Base-by-base conservation (phyloP, 495 filamentous ascomycete species). In the Daldinia childiae region DNA sequence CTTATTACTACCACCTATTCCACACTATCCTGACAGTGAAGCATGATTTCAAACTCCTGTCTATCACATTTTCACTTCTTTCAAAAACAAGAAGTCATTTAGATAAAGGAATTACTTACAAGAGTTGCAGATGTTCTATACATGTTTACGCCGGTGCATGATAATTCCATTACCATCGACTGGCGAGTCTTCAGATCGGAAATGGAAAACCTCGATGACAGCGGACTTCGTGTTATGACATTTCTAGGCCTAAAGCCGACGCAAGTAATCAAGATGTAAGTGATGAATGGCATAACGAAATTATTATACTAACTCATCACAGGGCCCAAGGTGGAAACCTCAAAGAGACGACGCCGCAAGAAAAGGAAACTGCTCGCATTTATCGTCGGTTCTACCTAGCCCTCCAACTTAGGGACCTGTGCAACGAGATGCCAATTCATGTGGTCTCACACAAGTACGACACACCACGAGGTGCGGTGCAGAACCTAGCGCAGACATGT, bases 301-400 rank as follows among this genome's bases (percentile, higher is more conserved):
- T 11, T 4, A n/a, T 2, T 38, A 38, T 63, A 45, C 77, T 85
- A 69, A 85, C 62, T 56, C 36, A 34, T 39, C 21, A 55, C 60
- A 93, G 91, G 89, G 90, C 90, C 14, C 88, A 89, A 73, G 91
- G 91, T 50, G 90, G 87, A 3, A 84, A 80, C 1, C 76, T 94
- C 19, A 91, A 87, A 77, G 90, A 93, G 77, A 85, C 81, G 9
- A 91, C 84, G 0, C 74, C 83, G 1, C 82, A 84, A 41, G 89
- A 93, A 66, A 84, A 88, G 19, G 86, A 88, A 54, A 82, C 77
- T 27, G 85, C 86, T 2, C 85, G 88, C 11, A 86, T 91, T 38
- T 93, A 94, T 73, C 87, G 87, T n/a, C 87, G 92, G 17, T 93
- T 93, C 72, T 95, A 93, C 72, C 82, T 91, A 17, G 91, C 92